Percentiles rank a stretch among this genome's conserved stretches.
phyloP scores from a whole-genome alignment of 1,284 basidiomycete species.

The Trichosporon ovoides region DNA sequence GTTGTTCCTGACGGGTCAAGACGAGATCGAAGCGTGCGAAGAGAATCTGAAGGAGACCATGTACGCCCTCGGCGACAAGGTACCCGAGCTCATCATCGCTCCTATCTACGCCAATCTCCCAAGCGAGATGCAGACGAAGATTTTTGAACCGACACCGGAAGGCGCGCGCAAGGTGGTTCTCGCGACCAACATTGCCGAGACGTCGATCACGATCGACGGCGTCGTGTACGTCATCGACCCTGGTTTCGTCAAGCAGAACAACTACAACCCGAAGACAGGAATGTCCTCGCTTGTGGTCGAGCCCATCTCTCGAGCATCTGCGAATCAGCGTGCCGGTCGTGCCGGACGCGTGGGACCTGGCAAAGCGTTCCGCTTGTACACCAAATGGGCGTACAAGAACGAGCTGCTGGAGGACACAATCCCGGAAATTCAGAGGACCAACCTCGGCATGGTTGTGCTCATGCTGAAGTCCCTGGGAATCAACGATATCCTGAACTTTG shows the following conservation, averaged over 20 bases:
- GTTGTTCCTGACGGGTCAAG: conserved; percentile 97
- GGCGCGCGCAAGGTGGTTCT: conserved; percentile 94
- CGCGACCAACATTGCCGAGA: conserved; percentile 98
- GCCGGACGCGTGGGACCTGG: conserved; percentile 97
- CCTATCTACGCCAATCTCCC: conserved; percentile 98
- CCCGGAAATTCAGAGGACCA: conserved; percentile 55
- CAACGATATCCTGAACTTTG: conserved; percentile 60
- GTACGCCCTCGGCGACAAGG: conserved; percentile 89
- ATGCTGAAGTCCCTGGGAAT: conserved; percentile 61
- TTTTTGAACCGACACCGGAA: conserved; percentile 96
- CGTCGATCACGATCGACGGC: conserved; percentile 94
- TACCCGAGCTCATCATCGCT: conserved; percentile 88
- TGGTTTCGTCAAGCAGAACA: conserved; percentile 96
- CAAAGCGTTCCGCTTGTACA: conserved; percentile 84
- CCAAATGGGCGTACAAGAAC: conserved; percentile 61
- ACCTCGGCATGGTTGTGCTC: conserved; percentile 53
- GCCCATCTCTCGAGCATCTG: conserved; percentile 92
- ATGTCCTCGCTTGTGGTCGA: conserved; percentile 94
- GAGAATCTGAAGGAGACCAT: conserved; percentile 95
- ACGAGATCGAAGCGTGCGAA: conserved; percentile 95
- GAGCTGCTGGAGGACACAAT: conserved; percentile 59
- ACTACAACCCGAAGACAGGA: conserved; percentile 91
- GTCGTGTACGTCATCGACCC: conserved; percentile 98
- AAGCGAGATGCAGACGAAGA: conserved; percentile 98
- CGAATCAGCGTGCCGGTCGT: conserved; percentile 92